Evolutionary conservation across 176 grass and related monocot species (phyloP).

Genomic region (Tillandsia leiboldiana): DNA sequence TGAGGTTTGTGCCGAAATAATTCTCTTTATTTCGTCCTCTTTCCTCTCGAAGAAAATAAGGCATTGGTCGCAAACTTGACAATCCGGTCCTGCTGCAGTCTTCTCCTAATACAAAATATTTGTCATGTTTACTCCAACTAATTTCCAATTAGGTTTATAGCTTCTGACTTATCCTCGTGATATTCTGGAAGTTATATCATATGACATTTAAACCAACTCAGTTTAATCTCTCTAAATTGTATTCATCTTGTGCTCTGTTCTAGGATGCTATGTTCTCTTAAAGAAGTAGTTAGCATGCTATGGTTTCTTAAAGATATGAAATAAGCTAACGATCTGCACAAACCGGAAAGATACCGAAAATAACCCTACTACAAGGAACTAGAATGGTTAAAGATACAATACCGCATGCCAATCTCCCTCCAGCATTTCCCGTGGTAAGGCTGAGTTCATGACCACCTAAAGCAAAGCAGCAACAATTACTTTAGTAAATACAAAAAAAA

Average conservation of each 20-base stretch:
- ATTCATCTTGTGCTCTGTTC: neutral
- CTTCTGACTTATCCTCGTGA: no score
- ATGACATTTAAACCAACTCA: no score
- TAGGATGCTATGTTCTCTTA: neutral
- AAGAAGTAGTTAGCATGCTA: neutral
- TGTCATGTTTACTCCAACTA: no score
- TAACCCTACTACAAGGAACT: neutral
- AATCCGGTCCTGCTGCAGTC: neutral
- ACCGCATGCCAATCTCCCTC: conserved; percentile 98
- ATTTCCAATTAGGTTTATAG: no score
- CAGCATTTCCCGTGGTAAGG: conserved; percentile 88
- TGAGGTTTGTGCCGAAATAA: neutral
- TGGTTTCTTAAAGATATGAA: neutral
- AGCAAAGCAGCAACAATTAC: conserved; percentile 3
- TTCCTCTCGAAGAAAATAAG: neutral
- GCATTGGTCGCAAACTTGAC: neutral
- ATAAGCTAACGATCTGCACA: neutral
- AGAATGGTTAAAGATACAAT: conserved; percentile 13
- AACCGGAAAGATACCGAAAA: neutral
- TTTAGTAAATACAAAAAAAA: conserved; percentile 6
- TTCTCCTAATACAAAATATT: no score
- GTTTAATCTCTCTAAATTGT: neutral
- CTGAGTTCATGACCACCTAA: conserved; percentile 96
- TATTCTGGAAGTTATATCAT: no score
- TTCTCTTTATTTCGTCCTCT: neutral